Evolutionary conservation across 2,329 filamentous ascomycete genomes (phyloP).

Genomic region (Paraphoma sp.): DNA sequence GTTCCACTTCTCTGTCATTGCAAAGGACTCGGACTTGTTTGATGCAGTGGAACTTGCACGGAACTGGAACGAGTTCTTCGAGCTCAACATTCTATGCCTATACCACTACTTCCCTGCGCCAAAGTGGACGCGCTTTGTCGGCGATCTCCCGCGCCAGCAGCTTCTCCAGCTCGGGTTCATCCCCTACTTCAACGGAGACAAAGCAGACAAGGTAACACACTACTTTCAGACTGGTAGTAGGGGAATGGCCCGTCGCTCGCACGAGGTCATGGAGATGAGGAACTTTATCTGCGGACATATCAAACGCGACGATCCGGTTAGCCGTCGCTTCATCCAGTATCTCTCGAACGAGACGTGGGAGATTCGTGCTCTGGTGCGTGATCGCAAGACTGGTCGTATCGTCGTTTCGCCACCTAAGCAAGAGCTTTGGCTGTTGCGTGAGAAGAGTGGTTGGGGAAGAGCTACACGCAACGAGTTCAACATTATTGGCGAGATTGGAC

Average conservation of each 20-base stretch:
- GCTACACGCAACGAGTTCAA: slow-evolving; percentile 50
- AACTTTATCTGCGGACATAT: slow-evolving; percentile 54
- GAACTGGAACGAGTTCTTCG: slow-evolving; percentile 60
- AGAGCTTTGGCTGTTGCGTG: slow-evolving; percentile 49
- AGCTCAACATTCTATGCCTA: slow-evolving; percentile 54
- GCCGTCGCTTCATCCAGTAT: slow-evolving; percentile 53
- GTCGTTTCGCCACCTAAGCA: slow-evolving; percentile 47
- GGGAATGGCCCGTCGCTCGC: slow-evolving; percentile 39
- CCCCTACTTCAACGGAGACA: slow-evolving; percentile 43
- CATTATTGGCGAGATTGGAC: slow-evolving; percentile 42
- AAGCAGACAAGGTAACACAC: slow-evolving; percentile 42
- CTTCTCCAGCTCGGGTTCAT: slow-evolving; percentile 52
- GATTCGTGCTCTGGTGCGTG: slow-evolving; percentile 50
- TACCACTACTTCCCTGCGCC: slow-evolving; percentile 57
- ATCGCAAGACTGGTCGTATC: slow-evolving; percentile 49
- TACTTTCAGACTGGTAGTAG: slow-evolving; percentile 43
- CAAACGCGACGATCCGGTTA: slow-evolving; percentile 51
- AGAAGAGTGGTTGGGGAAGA: slow-evolving; percentile 49
- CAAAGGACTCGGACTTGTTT: slow-evolving; percentile 55
- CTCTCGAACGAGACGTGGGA: slow-evolving; percentile 48
- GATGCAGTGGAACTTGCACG: slow-evolving; percentile 56
- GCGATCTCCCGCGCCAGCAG: slow-evolving; percentile 48
- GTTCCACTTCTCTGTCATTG: slow-evolving; percentile 60
- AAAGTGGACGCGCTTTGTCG: slow-evolving; percentile 54
- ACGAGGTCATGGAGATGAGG: slow-evolving; percentile 45